Percentiles rank a stretch among this genome's conserved stretches.
phyloP scores from a whole-genome alignment of 169 alveolate genomes.

The Cryptosporidium meleagridis region DNA sequence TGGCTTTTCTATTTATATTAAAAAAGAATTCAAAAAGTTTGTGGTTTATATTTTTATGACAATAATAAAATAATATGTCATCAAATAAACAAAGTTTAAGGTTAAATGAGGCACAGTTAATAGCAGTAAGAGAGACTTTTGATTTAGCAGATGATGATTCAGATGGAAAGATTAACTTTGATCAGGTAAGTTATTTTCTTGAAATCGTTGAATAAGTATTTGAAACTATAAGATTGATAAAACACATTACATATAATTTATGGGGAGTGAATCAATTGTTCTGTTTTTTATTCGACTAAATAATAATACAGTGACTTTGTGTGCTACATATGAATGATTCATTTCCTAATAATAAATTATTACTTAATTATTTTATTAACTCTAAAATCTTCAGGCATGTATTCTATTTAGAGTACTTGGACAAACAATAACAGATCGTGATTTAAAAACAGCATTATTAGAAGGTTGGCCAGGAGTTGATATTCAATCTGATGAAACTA shows the following conservation, averaged over 20 bases:
- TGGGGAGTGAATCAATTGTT: background rate
- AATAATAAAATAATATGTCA: background rate
- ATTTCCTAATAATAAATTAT: background rate
- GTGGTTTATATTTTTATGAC: background rate
- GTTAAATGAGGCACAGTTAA: constrained; percentile 53
- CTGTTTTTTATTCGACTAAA: background rate
- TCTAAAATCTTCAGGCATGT: constrained; percentile 30
- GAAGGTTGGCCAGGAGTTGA: constrained; percentile 69
- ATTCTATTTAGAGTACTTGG: constrained; percentile 65
- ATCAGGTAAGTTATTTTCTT: constrained; percentile 52
- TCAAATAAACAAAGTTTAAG: constrained; percentile 35
- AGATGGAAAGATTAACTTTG: constrained; percentile 72
- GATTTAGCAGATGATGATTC: constrained; percentile 70
- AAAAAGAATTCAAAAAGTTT: background rate
- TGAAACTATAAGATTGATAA: background rate
- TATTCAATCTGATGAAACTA: background rate
- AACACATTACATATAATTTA: background rate
- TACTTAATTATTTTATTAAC: background rate
- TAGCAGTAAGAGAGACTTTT: constrained; percentile 62
- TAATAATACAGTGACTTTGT: background rate
- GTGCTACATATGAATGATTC: background rate
- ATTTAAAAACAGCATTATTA: constrained; percentile 16
- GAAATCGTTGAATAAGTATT: background rate
- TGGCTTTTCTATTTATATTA: background rate
- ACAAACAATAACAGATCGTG: constrained; percentile 60